Evolutionary conservation across 164 flowering plant species (phyloP), one percentile per base, ranked within the genome.

Genomic region (Santalum album): DNA sequence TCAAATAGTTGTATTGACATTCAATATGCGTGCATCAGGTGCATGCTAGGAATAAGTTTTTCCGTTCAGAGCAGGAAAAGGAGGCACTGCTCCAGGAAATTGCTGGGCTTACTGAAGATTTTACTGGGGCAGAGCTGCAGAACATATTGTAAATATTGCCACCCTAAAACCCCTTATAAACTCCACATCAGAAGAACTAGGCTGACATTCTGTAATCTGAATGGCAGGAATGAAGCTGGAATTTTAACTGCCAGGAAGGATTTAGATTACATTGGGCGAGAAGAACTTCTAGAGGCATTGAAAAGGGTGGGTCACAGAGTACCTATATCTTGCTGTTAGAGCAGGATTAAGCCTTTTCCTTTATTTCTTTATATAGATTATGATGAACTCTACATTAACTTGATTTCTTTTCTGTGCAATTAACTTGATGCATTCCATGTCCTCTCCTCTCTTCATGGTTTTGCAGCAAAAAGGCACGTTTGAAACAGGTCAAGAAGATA

Each of bases 401-500:
- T 38, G 9, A 14, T 38, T 7, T 38, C 42, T 7, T 14, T 38
- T 4, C 10, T 38, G 15, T 38, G 16, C 15, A 7, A 7, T 2
- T 7, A 38, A 7, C 9, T 38, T 38, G 42, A 38, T 12, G 36
- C 1, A 26, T 21, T 21, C 4, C 17, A 25, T 42, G 12, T 20
- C 43, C 22, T 42, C 24, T 55, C 49, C 45, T 57, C n/a, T 6
- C 23, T 49, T 16, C 15, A 27, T 49, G 19, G 51, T 60, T 54
- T 62, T 82, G 68, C 88, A 91, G 98, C 98, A 92, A 87, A 79
- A 87, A 43, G 98, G 98, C 21, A 84, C 96, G 22, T 91, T 86
- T 80, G 98, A 86, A 71, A 92, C 96, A 7, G 96, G 98, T 12
- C 86, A 83, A 78, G 98, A 92, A 72, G 98, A 92, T 69, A 82